Conservation (phyloP, 2,329 filamentous ascomycete genomes). For the Diaporthe velutina region DNA sequence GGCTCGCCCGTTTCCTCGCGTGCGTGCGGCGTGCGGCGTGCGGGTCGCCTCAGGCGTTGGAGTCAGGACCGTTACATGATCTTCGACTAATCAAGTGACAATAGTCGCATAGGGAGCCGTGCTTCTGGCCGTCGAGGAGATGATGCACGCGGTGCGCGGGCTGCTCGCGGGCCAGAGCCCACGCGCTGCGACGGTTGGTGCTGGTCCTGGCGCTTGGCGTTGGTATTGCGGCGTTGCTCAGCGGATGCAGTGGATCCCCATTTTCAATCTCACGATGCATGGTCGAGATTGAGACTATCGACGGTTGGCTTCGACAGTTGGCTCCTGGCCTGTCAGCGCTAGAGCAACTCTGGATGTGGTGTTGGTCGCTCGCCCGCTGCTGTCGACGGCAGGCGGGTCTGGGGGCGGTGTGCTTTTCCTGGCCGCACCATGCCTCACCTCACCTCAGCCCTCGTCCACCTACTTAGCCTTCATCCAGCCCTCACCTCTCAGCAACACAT, state of each 20-base stretch:
- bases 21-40: slow-evolving; percentile 6
- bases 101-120: not conserved
- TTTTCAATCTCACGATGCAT: slow-evolving; percentile 32
- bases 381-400: not conserved
- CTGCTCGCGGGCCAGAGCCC: not conserved
- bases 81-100: slow-evolving; percentile 1
- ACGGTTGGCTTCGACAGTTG: slow-evolving; percentile 37
- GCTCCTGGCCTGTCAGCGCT: slow-evolving; percentile 35
- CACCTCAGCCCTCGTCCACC: slow-evolving; percentile 3
- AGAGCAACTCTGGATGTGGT: slow-evolving; percentile 28
- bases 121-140: not conserved
- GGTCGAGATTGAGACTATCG: slow-evolving; percentile 34
- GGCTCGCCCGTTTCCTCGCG: not conserved
- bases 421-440: slow-evolving; percentile 2
- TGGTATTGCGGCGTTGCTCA: slow-evolving; percentile 21
- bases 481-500: not conserved
- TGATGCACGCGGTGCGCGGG: slow-evolving; percentile 1
- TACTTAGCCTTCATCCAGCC: not conserved
- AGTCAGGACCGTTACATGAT: slow-evolving; percentile 16
- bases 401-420: slow-evolving; percentile 14
- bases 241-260: slow-evolving; percentile 16
- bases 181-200: slow-evolving; percentile 14
- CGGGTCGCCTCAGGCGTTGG: not conserved
- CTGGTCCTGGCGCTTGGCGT: slow-evolving; percentile 23
- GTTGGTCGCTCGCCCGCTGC: slow-evolving; percentile 5